Conservation (phyloP, 331 rosid genomes). For the Erythrophleum ivorense region DNA sequence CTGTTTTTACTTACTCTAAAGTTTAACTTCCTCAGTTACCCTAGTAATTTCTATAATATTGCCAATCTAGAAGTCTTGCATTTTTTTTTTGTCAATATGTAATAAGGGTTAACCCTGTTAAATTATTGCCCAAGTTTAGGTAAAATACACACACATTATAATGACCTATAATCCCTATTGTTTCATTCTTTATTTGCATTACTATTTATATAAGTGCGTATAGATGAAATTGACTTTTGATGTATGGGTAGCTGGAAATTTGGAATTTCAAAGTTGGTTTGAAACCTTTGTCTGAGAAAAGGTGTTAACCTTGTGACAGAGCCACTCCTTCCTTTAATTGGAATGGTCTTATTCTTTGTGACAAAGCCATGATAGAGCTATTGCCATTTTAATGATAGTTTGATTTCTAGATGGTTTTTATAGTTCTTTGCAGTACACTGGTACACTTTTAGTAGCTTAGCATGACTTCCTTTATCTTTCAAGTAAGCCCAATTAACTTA, state of each 20-base stretch:
- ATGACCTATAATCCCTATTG: constrained; percentile 9
- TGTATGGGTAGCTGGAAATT: background rate
- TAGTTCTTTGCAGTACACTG: constrained; percentile 98
- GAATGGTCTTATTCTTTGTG: constrained; percentile 27
- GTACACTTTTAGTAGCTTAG: constrained; percentile 94
- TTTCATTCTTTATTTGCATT: constrained; percentile 23
- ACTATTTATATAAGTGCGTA: constrained; percentile 10
- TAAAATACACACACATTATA: background rate
- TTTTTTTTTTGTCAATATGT: background rate
- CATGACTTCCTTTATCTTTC: constrained; percentile 83
- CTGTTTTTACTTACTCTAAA: background rate
- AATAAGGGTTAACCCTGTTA: background rate
- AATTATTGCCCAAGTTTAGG: background rate
- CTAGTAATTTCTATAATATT: background rate
- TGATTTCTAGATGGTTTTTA: constrained; percentile 47
- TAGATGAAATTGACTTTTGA: constrained; percentile 25
- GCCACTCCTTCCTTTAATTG: constrained; percentile 4
- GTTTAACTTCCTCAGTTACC: constrained; percentile 10
- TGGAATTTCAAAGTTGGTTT: background rate
- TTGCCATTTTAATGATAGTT: constrained; percentile 29
- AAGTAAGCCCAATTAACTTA: constrained; percentile 72
- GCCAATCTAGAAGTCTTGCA: background rate
- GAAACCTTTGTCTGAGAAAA: background rate
- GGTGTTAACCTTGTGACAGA: background rate
- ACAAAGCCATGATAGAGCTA: background rate